Conservation (phyloP, 1,284 basidiomycete species). For the Earliella scabrosa region DNA sequence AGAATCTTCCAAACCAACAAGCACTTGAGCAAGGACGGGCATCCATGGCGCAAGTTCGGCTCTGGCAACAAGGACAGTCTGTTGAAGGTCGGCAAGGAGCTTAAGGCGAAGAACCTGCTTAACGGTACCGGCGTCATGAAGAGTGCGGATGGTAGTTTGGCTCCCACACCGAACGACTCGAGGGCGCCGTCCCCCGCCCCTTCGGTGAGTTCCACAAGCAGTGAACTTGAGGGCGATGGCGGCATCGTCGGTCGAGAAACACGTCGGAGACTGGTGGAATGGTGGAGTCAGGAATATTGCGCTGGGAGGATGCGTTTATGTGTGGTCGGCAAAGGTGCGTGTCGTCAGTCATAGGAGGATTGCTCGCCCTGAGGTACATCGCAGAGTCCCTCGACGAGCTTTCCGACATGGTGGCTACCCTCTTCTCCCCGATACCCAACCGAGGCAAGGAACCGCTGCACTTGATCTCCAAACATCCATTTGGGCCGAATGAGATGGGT, state of each 20-base stretch:
- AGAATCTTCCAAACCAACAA: slow-evolving; percentile 98
- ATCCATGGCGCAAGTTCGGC: slow-evolving; percentile 94
- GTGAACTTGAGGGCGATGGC: slow-evolving; percentile 72
- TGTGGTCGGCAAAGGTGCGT: slow-evolving; percentile 84
- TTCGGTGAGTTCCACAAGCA: slow-evolving; percentile 54
- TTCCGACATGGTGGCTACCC: slow-evolving; percentile 65
- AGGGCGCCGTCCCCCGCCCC: slow-evolving; percentile 66
- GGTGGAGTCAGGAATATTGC: slow-evolving; percentile 95
- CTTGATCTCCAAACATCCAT: slow-evolving; percentile 78
- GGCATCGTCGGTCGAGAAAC: slow-evolving; percentile 86
- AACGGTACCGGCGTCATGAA: slow-evolving; percentile 21
- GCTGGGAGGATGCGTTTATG: slow-evolving; percentile 94
- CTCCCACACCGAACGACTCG: slow-evolving; percentile 55
- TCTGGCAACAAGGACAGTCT: slow-evolving; percentile 90
- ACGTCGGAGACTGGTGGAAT: slow-evolving; percentile 89
- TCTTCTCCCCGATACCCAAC: slow-evolving; percentile 83
- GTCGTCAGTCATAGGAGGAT: not conserved
- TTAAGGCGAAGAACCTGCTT: slow-evolving; percentile 53
- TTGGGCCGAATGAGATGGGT: slow-evolving; percentile 73
- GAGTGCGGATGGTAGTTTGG: slow-evolving; percentile 37
- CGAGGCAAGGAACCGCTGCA: slow-evolving; percentile 67
- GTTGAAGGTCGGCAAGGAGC: slow-evolving; percentile 65
- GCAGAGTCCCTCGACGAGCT: slow-evolving; percentile 85
- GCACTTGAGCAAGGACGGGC: slow-evolving; percentile 78
- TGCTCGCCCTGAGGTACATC: not conserved